A percentile compares a stretch with the other conserved stretches of the same genome.
These are phyloP conservation scores for Pneumocystis carinii DNA, from an alignment of 1,139 yeast species.

Conservation along the genomic window DNA sequence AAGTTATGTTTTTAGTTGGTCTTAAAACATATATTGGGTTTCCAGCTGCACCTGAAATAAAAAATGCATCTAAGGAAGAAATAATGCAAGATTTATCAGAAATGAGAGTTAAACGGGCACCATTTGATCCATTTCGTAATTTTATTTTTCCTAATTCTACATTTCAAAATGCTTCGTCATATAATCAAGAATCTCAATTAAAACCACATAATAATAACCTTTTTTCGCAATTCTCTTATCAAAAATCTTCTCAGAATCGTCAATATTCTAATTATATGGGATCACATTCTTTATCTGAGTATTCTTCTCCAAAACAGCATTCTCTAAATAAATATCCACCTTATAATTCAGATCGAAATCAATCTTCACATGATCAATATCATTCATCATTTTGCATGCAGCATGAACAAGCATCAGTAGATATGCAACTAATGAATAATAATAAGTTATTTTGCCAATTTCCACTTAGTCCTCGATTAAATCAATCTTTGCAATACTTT, in stretches of 20 bases:
- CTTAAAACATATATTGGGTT: constrained; percentile 45
- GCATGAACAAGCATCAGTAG: neutral
- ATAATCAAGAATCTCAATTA: neutral
- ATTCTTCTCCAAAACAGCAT: neutral
- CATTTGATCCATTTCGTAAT: neutral
- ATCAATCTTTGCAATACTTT: neutral
- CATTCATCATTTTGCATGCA: neutral
- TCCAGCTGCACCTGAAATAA: constrained; percentile 43
- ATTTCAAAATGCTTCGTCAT: neutral
- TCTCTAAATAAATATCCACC: neutral
- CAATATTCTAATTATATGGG: neutral
- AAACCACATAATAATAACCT: neutral
- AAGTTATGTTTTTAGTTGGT: constrained; percentile 44
- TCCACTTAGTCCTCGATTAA: neutral
- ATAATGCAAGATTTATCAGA: neutral
- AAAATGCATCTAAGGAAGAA: neutral
- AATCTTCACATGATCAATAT: neutral
- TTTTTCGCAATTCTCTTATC: neutral
- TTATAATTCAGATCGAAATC: neutral
- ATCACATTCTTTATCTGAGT: neutral
- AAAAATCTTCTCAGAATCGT: neutral
- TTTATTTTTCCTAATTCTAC: neutral
- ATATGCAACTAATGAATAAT: neutral
- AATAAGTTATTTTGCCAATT: neutral
- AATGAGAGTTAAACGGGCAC: neutral